These are phyloP conservation scores for Crithidia thermophila DNA, from an alignment of 208 protist genomes.

Conservation along the genomic window DNA sequence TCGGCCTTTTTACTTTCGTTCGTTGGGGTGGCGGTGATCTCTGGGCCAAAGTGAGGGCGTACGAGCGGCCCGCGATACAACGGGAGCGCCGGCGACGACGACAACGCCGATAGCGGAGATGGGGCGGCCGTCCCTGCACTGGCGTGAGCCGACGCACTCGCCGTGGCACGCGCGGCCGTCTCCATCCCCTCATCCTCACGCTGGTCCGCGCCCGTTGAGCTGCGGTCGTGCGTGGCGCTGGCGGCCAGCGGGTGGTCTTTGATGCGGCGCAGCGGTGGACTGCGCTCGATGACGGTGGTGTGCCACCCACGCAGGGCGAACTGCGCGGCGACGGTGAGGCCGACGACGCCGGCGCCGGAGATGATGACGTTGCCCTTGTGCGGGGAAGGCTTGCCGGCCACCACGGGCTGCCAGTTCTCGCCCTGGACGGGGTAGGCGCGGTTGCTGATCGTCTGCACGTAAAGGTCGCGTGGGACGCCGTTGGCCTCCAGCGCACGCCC, in stretches of 20 bases:
- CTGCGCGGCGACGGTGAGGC: conserved; percentile 60
- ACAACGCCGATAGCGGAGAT: background rate
- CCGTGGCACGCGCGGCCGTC: too few species aligned
- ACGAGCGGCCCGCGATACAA: conserved; percentile 23
- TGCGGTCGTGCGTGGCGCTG: background rate
- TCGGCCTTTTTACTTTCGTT: background rate
- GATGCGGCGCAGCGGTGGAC: conserved; percentile 29
- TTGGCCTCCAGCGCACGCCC: conserved; percentile 66
- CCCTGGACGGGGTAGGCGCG: conserved; percentile 79
- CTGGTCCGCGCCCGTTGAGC: too few species aligned
- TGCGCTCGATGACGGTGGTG: conserved; percentile 80
- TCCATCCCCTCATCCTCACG: background rate
- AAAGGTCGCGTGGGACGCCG: conserved; percentile 61
- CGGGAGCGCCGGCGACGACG: background rate
- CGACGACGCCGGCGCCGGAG: conserved; percentile 86
- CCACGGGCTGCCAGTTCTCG: conserved; percentile 84
- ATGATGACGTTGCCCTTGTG: conserved; percentile 90
- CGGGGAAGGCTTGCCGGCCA: conserved; percentile 57
- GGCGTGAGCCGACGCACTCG: too few species aligned
- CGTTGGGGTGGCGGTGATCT: background rate
- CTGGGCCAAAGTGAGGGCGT: conserved; percentile 30
- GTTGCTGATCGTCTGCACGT: conserved; percentile 88
- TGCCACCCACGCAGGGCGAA: conserved; percentile 89
- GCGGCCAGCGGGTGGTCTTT: conserved; percentile 20
- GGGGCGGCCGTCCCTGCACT: too few species aligned